Evolutionary conservation across 345 rosid genomes (phyloP), one percentile per base, ranked within the genome.

Genomic region (Populus deltoides): DNA sequence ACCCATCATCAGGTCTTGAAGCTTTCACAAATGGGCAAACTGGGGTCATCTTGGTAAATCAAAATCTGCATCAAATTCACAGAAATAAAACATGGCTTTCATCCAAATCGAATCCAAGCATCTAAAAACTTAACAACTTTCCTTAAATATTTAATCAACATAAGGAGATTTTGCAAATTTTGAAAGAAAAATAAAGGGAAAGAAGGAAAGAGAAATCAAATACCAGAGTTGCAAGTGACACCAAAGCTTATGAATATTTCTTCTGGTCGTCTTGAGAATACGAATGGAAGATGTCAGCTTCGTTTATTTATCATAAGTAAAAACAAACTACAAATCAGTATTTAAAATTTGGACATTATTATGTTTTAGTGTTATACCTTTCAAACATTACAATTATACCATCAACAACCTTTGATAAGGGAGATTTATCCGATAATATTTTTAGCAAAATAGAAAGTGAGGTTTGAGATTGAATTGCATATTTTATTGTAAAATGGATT

Each of bases 1-100:
- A 45, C 3, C 82, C 82, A 71, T 92, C 96, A 41, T 90, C 92
- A 0, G 93, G 91, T 51, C 91, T 91, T 67, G 92, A 77, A 24
- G 92, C 81, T 79, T 92, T 92, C 6, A 85, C 90, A 61, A 94
- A 94, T 7, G 98, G 98, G 70, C 97, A 94, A 53, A 90, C 93
- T 2, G 98, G 88, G 9, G 89, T 90, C 91, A 90, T 92, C 87
- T 36, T 69, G 31, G 62, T 70, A 22, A 39, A 61, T 24, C 61
- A 20, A 76, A 71, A 45, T 66, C 75, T 80, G 72, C 74, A 76
- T 41, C 66, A 74, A 75, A 43, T n/a, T 36, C 72, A 70, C 51
- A 41, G 25, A 70, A 70, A 24, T 24, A 70, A 22, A 39, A 70
- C 35, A 39, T 43, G 72, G 72, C 55, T 70, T 10, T 59, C 65